phyloP scores from a whole-genome alignment of 306 rosid species.

The Cicer arietinum region DNA sequence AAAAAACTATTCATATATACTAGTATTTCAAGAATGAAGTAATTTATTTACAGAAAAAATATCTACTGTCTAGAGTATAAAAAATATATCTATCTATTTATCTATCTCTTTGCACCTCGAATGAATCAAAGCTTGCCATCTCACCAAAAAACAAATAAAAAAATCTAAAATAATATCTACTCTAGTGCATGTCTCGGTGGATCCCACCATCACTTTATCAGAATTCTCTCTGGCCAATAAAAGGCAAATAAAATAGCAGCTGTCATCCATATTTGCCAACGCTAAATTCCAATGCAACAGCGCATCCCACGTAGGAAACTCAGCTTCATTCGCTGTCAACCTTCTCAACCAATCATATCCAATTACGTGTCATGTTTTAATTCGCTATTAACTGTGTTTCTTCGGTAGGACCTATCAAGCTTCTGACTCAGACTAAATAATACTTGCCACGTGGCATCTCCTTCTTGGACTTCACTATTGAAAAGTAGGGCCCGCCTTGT shows the following conservation, averaged over 20 bases:
- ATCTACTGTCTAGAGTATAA: background rate
- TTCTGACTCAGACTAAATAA: slow-evolving; percentile 50
- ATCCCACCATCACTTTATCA: slow-evolving; percentile 5
- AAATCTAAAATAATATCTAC: background rate
- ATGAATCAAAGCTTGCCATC: slow-evolving; percentile 35
- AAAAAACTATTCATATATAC: background rate
- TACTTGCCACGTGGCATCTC: slow-evolving; percentile 96
- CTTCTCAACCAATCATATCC: background rate
- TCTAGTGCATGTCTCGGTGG: background rate
- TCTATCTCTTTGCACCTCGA: background rate
- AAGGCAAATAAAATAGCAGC: slow-evolving; percentile 49
- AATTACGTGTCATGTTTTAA: slow-evolving; percentile 41
- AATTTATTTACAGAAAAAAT: slow-evolving; percentile 35
- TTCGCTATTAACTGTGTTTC: slow-evolving; percentile 50
- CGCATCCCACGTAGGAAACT: slow-evolving; percentile 33
- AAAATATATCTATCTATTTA: background rate
- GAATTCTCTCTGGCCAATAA: slow-evolving; percentile 12
- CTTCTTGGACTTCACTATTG: slow-evolving; percentile 53
- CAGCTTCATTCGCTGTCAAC: slow-evolving; percentile 5
- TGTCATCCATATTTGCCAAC: slow-evolving; percentile 48
- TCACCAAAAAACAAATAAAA: background rate
- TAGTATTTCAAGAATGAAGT: too few species aligned
- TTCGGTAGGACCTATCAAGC: slow-evolving; percentile 61
- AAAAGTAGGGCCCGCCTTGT: slow-evolving; percentile 68
- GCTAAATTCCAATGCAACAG: background rate